A percentile compares a stretch with the other conserved stretches of the same genome.
Evolutionary conservation across 495 filamentous ascomycete species (phyloP).

Genomic region (Hyphodiscus hymeniophilus): DNA sequence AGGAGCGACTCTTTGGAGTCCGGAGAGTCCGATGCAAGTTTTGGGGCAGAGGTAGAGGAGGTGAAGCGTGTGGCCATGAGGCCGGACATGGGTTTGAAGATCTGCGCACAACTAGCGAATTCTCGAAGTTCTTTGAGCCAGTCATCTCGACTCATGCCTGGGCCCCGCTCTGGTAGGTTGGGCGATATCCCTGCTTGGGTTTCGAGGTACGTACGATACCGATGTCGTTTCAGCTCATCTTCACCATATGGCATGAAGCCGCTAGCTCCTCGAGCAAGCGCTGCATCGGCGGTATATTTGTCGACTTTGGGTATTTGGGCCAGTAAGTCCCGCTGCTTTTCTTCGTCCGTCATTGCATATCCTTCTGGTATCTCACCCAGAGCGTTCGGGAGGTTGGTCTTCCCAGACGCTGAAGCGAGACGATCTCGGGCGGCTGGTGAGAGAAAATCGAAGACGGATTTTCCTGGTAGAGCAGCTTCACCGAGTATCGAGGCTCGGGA

Average conservation of each 20-base stretch:
- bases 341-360: conserved; percentile 49
- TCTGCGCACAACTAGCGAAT: conserved; percentile 79
- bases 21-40: conserved; percentile 17
- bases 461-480: conserved; percentile 74
- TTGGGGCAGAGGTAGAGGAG: conserved; percentile 47
- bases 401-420: conserved; percentile 68
- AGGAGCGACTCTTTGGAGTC: conserved; percentile 37
- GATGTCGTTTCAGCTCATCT: conserved; percentile 63
- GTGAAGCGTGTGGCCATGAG: conserved; percentile 92
- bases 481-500: conserved; percentile 75
- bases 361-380: conserved; percentile 64
- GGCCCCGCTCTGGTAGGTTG: conserved; percentile 44
- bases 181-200: conserved; percentile 58
- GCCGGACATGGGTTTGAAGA: conserved; percentile 87
- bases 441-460: conserved; percentile 94
- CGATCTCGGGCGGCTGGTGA: conserved; percentile 70
- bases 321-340: conserved; percentile 51
- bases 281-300: conserved; percentile 62
- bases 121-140: conserved; percentile 77
- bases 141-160: conserved; percentile 56
- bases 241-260: conserved; percentile 84
- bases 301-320: conserved; percentile 63
- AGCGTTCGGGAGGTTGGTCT: conserved; percentile 66
- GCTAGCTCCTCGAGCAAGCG: conserved; percentile 61
- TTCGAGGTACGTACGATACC: conserved; percentile 78